Evolutionary conservation across 306 rosid genomes (phyloP).

Genomic region (Prinsepia uniflora): DNA sequence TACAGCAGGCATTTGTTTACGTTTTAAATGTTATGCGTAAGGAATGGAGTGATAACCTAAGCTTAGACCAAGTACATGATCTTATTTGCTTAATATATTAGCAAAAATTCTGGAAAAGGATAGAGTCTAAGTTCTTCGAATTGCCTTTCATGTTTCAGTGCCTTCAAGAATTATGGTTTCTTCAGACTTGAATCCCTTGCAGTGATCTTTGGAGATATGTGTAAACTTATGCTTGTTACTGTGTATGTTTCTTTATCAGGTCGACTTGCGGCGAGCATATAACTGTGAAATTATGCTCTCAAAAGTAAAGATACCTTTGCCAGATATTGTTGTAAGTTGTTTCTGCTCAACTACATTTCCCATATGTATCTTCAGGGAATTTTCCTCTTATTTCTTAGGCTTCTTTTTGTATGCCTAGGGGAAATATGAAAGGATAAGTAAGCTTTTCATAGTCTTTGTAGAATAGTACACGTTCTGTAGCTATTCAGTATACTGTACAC

Average conservation of each 20-base stretch:
- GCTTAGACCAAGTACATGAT: neutral
- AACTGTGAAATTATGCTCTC: constrained; percentile 64
- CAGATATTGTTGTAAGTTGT: constrained; percentile 56
- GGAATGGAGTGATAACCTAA: neutral
- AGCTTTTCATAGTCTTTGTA: no score
- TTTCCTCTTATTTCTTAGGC: neutral
- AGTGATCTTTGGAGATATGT: neutral
- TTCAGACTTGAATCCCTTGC: neutral
- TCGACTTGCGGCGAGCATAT: constrained; percentile 60
- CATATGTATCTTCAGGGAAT: neutral
- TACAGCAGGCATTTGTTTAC: neutral
- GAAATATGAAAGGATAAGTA: constrained; percentile 9
- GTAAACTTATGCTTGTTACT: neutral
- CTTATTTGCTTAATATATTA: neutral
- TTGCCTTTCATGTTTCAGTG: neutral
- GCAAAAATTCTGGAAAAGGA: neutral
- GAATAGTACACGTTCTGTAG: no score
- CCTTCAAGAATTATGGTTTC: neutral
- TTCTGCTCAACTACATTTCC: neutral
- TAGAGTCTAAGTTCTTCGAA: neutral
- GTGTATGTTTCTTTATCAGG: constrained; percentile 35
- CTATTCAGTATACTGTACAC: no score
- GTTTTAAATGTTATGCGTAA: neutral
- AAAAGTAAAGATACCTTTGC: constrained; percentile 53
- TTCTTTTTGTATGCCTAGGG: neutral